Evolutionary conservation across 1,284 basidiomycete species (phyloP), one percentile per base, ranked within the genome.

Genomic region (Ceratobasidium sp.): DNA sequence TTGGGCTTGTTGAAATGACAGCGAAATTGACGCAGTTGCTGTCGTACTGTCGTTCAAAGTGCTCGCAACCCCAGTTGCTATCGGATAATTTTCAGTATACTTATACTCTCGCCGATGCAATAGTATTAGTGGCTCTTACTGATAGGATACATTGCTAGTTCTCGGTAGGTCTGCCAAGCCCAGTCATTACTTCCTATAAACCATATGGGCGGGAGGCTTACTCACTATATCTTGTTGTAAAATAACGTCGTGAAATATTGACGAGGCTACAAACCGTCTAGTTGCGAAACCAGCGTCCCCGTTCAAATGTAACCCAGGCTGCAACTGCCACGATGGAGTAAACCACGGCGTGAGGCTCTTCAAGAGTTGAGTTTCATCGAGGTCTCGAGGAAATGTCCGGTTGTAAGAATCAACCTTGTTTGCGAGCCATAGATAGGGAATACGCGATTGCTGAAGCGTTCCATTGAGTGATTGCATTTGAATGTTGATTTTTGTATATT

Each of bases 91-190:
- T n/a, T n/a, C n/a, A n/a, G n/a, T n/a, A n/a, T n/a, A n/a, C n/a
- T n/a, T n/a, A n/a, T 24, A 17, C 17, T 7, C 27, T 4, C 62
- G 9, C 22, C 27, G 4, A 41, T 41, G 36, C 36, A 14, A 31
- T 5, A 19, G 19, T 53, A 51, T 17, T 64, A 50, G n/a, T 17
- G n/a, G 22, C 27, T 24, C 63, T 29, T 24, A 65, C 63, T 65
- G 14, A 65, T 50, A 48, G 63, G 63, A 47, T 27, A 65, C n/a
- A 65, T 29, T 19, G 48, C 31, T 7, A 65, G 19, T 14, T 33
- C 27, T 14, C 2, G 7, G 17, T 65, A 65, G 27, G 6, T 8
- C 63, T 65, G 33, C 15, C 24, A 41, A 41, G 11, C 11, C 33
- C 17, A 31, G 17, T n/a, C n/a, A n/a, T n/a, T n/a, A n/a, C n/a